Percentiles rank a stretch among this genome's conserved stretches.
phyloP scores from a whole-genome alignment of 176 grass and related monocot species.

The Otatea glauca region DNA sequence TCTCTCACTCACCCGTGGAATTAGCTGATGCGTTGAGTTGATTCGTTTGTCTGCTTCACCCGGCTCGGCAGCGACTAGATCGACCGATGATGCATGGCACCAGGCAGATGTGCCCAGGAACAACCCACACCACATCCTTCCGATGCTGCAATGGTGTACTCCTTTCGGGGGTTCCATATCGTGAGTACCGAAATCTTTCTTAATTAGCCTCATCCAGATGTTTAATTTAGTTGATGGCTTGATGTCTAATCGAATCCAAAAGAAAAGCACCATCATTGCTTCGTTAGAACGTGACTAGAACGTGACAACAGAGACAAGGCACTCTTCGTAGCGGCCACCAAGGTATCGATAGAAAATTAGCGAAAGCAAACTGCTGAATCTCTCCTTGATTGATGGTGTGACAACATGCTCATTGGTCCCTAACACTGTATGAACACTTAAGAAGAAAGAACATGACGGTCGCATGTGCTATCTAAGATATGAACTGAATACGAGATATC shows the following conservation, averaged over 20 bases:
- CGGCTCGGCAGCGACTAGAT: background rate
- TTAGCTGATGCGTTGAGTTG: background rate
- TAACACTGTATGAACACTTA: too few relatives aligned
- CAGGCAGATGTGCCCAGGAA: background rate
- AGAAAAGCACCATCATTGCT: background rate
- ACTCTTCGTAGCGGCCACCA: too few relatives aligned
- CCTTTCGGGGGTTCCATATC: background rate
- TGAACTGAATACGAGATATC: too few relatives aligned
- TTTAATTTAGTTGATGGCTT: background rate
- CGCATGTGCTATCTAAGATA: too few relatives aligned
- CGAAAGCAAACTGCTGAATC: too few relatives aligned
- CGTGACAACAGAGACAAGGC: too few relatives aligned
- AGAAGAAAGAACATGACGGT: too few relatives aligned
- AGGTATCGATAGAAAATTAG: too few relatives aligned
- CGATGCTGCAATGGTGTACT: background rate
- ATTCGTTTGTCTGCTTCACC: background rate
- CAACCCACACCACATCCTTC: conserved; percentile 26
- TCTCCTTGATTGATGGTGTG: too few relatives aligned
- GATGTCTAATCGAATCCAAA: background rate
- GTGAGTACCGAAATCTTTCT: background rate
- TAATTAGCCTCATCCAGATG: background rate
- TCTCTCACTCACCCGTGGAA: background rate
- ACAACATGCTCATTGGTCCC: too few relatives aligned
- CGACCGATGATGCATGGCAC: background rate
- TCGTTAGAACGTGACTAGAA: background rate